A percentile compares a stretch with the other conserved stretches of the same genome.
Evolutionary conservation across 2,329 filamentous ascomycete species (phyloP).

Genomic region (Calonectria hawksworthii): DNA sequence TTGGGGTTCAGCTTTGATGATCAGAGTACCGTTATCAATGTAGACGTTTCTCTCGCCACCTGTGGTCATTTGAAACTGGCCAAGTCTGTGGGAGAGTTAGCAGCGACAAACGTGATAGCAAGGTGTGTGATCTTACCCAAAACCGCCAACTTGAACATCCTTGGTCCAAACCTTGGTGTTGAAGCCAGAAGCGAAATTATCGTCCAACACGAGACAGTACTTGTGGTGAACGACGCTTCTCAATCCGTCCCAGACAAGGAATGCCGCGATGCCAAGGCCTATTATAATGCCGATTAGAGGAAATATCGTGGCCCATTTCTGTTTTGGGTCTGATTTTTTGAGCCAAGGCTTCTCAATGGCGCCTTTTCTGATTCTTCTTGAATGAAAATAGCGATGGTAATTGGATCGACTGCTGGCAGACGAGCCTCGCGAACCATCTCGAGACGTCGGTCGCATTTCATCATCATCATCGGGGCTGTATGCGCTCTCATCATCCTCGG

Average conservation of each 20-base stretch:
- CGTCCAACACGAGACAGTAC: constrained; percentile 77
- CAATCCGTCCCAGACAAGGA: constrained; percentile 83
- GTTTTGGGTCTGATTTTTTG: constrained; percentile 78
- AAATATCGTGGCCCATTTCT: constrained; percentile 90
- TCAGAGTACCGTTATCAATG: constrained; percentile 75
- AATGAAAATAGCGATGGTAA: constrained; percentile 77
- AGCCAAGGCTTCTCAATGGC: constrained; percentile 85
- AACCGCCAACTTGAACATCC: constrained; percentile 82
- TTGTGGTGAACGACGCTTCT: constrained; percentile 79
- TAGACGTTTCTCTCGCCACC: constrained; percentile 80
- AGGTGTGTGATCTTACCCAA: constrained; percentile 70
- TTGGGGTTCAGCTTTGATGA: constrained; percentile 85
- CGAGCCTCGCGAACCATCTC: constrained; percentile 54
- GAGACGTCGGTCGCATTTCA: constrained; percentile 62
- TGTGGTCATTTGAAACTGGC: constrained; percentile 86
- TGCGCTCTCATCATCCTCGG: constrained; percentile 2
- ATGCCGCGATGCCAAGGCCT: constrained; percentile 76
- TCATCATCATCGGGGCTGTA: constrained; percentile 51
- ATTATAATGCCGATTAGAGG: constrained; percentile 79
- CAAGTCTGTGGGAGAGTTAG: constrained; percentile 68
- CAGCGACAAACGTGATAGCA: too few relatives aligned
- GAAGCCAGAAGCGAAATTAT: constrained; percentile 73
- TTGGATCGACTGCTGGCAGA: constrained; percentile 47
- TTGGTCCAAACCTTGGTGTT: constrained; percentile 77
- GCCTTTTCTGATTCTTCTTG: constrained; percentile 78